Base-by-base conservation (phyloP, 306 rosid species). In the Casuarina cunninghamiana region DNA sequence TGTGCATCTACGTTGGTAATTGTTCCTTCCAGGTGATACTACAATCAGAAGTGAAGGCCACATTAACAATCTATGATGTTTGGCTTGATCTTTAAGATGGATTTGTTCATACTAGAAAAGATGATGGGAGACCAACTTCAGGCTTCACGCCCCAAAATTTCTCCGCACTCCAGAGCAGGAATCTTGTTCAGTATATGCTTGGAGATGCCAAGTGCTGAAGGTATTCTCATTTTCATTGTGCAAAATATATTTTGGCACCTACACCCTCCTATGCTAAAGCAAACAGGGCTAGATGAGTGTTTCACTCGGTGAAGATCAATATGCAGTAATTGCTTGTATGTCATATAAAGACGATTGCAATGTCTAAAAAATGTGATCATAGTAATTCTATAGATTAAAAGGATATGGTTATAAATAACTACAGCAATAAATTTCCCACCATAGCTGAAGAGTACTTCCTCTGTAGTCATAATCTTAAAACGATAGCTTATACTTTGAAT, bases 31-130 rank as follows among this genome's bases (percentile, higher is more conserved):
- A 95, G 99, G 97, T 93, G 83, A 90, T 88, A 66, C 88, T 93
- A 75, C 97, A 93, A 82, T 95, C 99, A 57, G 97, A 95, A 84
- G 96, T 95, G 68, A 95, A 91, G 87, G 97, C 97, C 78, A 85
- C 91, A 67, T 73, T 95, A 80, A 88, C 91, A 67, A 86, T 95
- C 72, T 82, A 85, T 66, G 97, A 95, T 85, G 96, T 97, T 63
- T 93, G 97, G 97, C 97, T 95, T 80, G 97, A 93, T 84, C 99
- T 95, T 82, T 97, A 91, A 93, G 93, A 93, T 77, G 99, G 96
- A 82, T 93, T 95, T 91, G 87, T 86, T 86, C 97, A 95, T 85
- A 80, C 88, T 60, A 82, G 89, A 60, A 76, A 77, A 81, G 84
- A 88, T 76, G 88, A 88, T 80, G 90, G 97, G 74, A 84, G 90